Evolutionary conservation across 164 flowering plant genomes (phyloP), one percentile per base, ranked within the genome.

Genomic region (Houttuynia cordata): DNA sequence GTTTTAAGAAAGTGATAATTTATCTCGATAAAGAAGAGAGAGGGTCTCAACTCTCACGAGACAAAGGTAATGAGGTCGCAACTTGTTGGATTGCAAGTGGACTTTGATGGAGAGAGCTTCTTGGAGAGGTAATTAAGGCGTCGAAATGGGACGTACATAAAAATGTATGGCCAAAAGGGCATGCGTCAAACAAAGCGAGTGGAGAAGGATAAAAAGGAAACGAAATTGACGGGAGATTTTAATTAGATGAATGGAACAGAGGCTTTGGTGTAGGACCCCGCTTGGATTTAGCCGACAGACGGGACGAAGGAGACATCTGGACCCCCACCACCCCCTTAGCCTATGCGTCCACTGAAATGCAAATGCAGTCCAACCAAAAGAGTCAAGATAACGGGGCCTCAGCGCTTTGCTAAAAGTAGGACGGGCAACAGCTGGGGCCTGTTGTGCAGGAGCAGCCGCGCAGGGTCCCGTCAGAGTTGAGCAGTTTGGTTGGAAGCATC

Each of bases 241-340:
- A n/a, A n/a, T n/a, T n/a, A n/a, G n/a, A n/a, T n/a, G n/a, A n/a
- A n/a, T n/a, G n/a, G n/a, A n/a, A n/a, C 22, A n/a, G n/a, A 52
- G 55, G 55, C 18, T 51, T 51, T 7, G 12, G 23, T 9, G 23
- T 42, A 45, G 49, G 60, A 58, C 60, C 60, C 40, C 22, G 45
- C 20, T 18, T 58, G 49, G 23, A 58, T 39, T 58, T 58, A 58
- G 60, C 60, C 60, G 60, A 45, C 60, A 58, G 60, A 58, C 42
- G 60, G 60, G 45, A 30, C 47, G 60, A 58, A 58, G 60, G 60
- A 58, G 60, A 58, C 60, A 58, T n/a, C 60, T 12, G 60, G 22
- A 9, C 45, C 42, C 42, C 14, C 30, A 0, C 59, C 40, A 24
- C 59, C 19, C n/a, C 53, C 19, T 51, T 51, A 51, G 21, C 21